phyloP scores from a whole-genome alignment of 768 basidiomycete species.

The Coprinellus micaceus region DNA sequence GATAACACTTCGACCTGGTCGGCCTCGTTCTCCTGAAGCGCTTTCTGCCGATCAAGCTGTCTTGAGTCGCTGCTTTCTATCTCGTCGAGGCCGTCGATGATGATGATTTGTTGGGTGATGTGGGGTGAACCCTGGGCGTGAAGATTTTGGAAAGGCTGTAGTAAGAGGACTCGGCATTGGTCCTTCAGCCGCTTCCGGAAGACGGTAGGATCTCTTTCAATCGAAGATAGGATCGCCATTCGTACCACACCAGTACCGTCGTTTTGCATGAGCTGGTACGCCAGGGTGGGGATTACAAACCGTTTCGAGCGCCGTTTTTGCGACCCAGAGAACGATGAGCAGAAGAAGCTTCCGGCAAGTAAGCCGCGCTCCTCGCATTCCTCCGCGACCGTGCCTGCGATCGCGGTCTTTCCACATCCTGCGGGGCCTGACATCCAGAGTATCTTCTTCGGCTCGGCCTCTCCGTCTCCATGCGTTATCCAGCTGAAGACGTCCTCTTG shows the following conservation, averaged over 20 bases:
- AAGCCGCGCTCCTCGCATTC: background rate
- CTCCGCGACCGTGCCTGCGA: constrained; percentile 7
- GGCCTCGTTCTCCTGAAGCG: too few relatives aligned
- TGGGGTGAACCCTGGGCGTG: background rate
- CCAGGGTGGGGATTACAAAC: background rate
- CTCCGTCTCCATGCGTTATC: background rate
- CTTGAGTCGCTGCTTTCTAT: background rate
- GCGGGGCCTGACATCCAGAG: constrained; percentile 9
- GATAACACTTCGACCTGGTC: background rate
- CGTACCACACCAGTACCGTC: background rate
- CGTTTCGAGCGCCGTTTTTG: background rate
- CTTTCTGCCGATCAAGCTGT: background rate
- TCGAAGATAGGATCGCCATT: background rate
- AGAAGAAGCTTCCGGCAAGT: constrained; percentile 11
- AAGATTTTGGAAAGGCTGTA: background rate
- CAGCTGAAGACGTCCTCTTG: constrained; percentile 3
- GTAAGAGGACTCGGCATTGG: background rate
- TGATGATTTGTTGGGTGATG: background rate
- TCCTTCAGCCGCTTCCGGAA: background rate
- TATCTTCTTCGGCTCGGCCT: background rate
- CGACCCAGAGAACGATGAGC: background rate
- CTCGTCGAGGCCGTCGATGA: background rate
- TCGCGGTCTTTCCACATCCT: constrained; percentile 10
- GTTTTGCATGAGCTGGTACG: background rate
- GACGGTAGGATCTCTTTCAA: background rate